These are phyloP conservation scores for Candida sp. DNA, from an alignment of 1,139 yeast species.

Conservation along the genomic window DNA sequence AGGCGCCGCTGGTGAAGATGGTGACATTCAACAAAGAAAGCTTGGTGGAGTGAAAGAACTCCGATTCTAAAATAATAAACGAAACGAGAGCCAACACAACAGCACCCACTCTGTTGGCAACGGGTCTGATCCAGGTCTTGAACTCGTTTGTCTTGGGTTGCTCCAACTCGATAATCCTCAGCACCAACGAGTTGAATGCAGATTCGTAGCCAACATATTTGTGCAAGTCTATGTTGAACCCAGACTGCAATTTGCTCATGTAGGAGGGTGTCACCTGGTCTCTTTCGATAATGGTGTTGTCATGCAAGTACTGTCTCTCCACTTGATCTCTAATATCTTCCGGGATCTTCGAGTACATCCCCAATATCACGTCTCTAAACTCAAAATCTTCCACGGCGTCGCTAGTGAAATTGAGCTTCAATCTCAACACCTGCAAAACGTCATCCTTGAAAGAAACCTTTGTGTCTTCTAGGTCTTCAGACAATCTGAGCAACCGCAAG, in stretches of 20 bases:
- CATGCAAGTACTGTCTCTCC: slow-evolving; percentile 34
- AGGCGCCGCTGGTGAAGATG: slow-evolving; percentile 24
- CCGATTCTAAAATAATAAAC: slow-evolving; percentile 68
- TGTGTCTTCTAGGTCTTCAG: slow-evolving; percentile 70
- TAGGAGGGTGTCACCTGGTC: slow-evolving; percentile 40
- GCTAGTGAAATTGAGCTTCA: slow-evolving; percentile 40
- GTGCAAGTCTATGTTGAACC: slow-evolving; percentile 41
- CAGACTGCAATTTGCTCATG: slow-evolving; percentile 39
- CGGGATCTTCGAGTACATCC: slow-evolving; percentile 36
- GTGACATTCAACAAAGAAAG: slow-evolving; percentile 64
- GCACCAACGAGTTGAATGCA: slow-evolving; percentile 40
- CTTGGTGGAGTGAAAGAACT: slow-evolving; percentile 71
- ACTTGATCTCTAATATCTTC: slow-evolving; percentile 37
- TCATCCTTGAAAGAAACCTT: slow-evolving; percentile 67
- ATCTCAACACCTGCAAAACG: slow-evolving; percentile 60
- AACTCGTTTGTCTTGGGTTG: slow-evolving; percentile 37
- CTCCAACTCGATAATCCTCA: slow-evolving; percentile 41
- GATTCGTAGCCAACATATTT: slow-evolving; percentile 46
- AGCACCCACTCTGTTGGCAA: slow-evolving; percentile 43
- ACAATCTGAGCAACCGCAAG: slow-evolving; percentile 56
- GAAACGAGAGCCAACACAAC: slow-evolving; percentile 45
- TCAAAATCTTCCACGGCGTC: slow-evolving; percentile 32
- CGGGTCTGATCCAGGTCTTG: slow-evolving; percentile 49
- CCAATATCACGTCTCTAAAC: slow-evolving; percentile 47
- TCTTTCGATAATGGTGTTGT: slow-evolving; percentile 27